phyloP scores from a whole-genome alignment of 1,139 yeast genomes.

The Suhomyces panamericanus region DNA sequence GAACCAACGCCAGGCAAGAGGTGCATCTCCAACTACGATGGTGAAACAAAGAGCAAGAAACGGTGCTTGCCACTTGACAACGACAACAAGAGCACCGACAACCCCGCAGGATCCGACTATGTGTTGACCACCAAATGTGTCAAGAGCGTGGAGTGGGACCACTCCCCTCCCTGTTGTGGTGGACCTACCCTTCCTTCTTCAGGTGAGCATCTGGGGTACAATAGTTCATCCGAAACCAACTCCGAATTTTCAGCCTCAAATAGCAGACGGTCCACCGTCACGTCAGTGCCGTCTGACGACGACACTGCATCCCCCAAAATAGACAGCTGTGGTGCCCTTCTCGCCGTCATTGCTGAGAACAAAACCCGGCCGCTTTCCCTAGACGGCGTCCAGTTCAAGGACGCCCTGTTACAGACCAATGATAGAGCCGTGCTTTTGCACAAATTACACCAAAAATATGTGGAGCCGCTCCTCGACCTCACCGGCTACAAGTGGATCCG shows the following conservation, averaged over 20 bases:
- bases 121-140: too few species aligned
- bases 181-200: neutral
- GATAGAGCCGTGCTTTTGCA: conserved; percentile 12
- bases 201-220: conserved; percentile 1
- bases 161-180: too few species aligned
- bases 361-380: conserved; percentile 4
- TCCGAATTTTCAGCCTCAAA: conserved; percentile 10
- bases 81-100: neutral
- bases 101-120: neutral
- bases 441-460: conserved; percentile 18
- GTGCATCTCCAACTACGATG: neutral
- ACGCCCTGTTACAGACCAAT: conserved; percentile 4
- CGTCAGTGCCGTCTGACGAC: conserved; percentile 6
- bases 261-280: conserved; percentile 9
- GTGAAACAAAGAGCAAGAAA: neutral
- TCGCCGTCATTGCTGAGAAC: conserved; percentile 1
- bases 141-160: too few species aligned
- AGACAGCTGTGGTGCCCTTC: conserved; percentile 1
- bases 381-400: conserved; percentile 7
- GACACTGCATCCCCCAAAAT: neutral
- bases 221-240: conserved; percentile 2
- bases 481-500: conserved; percentile 23
- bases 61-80: neutral
- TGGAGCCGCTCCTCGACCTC: conserved; percentile 18
- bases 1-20: conserved; percentile 8